Base-by-base conservation (phyloP, 371 early-diverging fungal species). In the Mucor circinelloides region DNA sequence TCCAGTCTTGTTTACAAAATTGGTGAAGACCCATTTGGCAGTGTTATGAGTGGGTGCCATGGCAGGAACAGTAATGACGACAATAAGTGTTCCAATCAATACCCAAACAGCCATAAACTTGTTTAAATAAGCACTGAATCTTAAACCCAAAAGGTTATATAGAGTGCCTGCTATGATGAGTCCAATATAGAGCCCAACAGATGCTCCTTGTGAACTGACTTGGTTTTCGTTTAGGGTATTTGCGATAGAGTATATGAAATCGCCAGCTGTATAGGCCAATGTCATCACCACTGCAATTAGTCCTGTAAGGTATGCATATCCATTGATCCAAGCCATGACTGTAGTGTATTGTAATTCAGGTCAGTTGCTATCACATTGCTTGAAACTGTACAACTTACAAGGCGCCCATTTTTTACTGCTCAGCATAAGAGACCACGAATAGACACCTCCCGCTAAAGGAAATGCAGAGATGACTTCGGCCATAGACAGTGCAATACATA, bases 271-370 rank as follows among this genome's bases (percentile, higher is more conserved):
- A 58, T 73, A 80, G 1, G 76, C 78, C 1, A 80, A 44, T 9
- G 81, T 78, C 67, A 76, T 76, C 25, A 44, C 63, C 7, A 69
- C 70, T 0, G 81, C 69, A 1, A 78, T 19, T 8, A 73, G 30
- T 5, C 73, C 81, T 27, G 70, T 70, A 3, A 76, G 60, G 58
- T 74, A 72, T 0, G 74, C 60, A 50, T 75, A 81, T 0, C 81
- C 81, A 31, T 60, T 63, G 12, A 78, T 64, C 73, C 74, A 81
- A 7, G 81, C 63, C 78, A 78, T 81, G 40, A 81, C 76, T 79
- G 50, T 38, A n/a, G 3, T 23, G n/a, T 17, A 31, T 31, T 3
- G 9, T 8, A 34, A 8, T 34, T 34, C 34, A 34, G 9, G 34
- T 34, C 9, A 34, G 34, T 8, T 34, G 34, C 9, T 4, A 9